phyloP scores from a whole-genome alignment of 495 filamentous ascomycete species.

The Penicillium flavigenum region DNA sequence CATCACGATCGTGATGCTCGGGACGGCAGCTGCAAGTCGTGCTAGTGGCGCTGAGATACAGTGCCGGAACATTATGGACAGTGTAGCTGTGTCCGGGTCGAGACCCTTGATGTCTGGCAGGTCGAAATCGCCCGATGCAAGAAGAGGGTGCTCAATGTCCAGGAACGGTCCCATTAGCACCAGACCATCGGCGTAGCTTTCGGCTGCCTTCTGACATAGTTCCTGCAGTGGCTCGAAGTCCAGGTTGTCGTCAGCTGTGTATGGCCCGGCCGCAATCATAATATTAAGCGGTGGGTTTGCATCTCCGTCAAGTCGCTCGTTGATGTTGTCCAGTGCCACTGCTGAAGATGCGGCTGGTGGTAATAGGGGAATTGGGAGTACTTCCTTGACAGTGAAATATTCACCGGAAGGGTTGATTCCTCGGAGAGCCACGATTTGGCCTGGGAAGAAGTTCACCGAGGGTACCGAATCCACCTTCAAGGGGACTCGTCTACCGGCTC shows the following conservation, averaged over 20 bases:
- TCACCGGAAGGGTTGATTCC: constrained; percentile 86
- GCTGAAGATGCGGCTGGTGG: constrained; percentile 64
- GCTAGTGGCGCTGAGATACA: constrained; percentile 68
- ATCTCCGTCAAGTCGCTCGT: constrained; percentile 62
- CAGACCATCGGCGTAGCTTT: constrained; percentile 73
- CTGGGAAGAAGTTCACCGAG: constrained; percentile 85
- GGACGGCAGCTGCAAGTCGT: constrained; percentile 63
- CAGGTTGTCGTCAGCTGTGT: constrained; percentile 87
- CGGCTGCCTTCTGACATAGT: constrained; percentile 72
- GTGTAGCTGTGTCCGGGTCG: constrained; percentile 73
- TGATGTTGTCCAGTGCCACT: constrained; percentile 58
- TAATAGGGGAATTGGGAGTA: constrained; percentile 71
- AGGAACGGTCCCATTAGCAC: constrained; percentile 85
- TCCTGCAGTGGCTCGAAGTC: constrained; percentile 82
- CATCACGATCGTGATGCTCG: constrained; percentile 75
- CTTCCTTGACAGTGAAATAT: constrained; percentile 76
- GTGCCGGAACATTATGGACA: constrained; percentile 80
- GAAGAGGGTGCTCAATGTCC: constrained; percentile 85
- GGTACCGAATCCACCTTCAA: constrained; percentile 68
- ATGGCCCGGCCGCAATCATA: constrained; percentile 80
- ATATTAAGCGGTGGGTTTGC: constrained; percentile 67
- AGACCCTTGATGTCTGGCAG: constrained; percentile 68
- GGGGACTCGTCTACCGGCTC: constrained; percentile 76
- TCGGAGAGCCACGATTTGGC: constrained; percentile 83
- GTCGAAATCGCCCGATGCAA: constrained; percentile 87